These are phyloP conservation scores for Talaromyces sp. DNA, from an alignment of 2,329 filamentous ascomycete genomes.

Conservation along the genomic window DNA sequence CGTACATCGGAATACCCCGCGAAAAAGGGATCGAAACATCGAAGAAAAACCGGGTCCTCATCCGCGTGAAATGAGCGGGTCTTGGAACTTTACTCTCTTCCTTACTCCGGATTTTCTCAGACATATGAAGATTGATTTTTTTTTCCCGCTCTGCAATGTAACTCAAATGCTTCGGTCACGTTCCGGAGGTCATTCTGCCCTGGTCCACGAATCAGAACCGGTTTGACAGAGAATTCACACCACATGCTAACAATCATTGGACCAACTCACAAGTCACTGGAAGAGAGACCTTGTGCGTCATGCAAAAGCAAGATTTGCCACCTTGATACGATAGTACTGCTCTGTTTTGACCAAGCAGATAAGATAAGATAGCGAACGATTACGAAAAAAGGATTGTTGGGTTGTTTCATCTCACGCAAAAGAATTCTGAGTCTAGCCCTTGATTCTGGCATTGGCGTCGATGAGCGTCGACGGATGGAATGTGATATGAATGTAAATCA, in stretches of 20 bases:
- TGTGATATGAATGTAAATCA: conserved; percentile 1
- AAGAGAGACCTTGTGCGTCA: neutral
- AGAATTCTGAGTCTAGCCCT: neutral
- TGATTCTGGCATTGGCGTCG: neutral
- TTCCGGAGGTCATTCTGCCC: neutral
- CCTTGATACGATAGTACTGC: neutral
- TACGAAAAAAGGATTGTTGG: neutral
- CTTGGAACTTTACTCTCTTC: neutral
- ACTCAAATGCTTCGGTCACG: neutral
- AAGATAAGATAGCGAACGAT: neutral
- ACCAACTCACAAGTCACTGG: neutral
- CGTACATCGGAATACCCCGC: conserved; percentile 14
- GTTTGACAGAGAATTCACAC: neutral
- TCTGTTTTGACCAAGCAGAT: neutral
- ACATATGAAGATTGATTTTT: neutral
- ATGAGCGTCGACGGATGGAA: neutral
- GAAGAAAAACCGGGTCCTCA: conserved; percentile 17
- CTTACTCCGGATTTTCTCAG: conserved; percentile 6
- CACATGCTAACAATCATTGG: conserved; percentile 1
- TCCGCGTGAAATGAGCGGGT: conserved; percentile 6
- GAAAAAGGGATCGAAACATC: conserved; percentile 13
- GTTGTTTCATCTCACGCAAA: neutral
- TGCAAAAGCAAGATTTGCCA: conserved; percentile 8
- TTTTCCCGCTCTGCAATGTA: neutral
- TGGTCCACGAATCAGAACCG: neutral